Evolutionary conservation across 257 asterid genomes (phyloP).

Genomic region (Solanum bulbocastanum): DNA sequence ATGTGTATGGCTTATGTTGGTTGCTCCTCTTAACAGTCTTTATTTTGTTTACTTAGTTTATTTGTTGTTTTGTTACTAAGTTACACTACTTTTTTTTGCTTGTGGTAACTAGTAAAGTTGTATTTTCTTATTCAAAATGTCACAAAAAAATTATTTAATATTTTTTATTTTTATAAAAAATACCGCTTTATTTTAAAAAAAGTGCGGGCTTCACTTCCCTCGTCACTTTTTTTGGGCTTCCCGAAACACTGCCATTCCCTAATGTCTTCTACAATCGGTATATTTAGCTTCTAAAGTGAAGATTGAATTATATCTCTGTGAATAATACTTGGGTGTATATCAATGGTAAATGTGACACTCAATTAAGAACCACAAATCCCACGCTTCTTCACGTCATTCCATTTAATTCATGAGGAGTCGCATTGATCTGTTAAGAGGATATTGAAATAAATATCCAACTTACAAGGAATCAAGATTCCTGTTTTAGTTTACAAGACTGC

Average conservation of each 20-base stretch:
- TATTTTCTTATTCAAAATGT: no score
- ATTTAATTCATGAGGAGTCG: background rate
- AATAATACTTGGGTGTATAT: background rate
- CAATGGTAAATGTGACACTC: background rate
- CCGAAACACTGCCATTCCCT: background rate
- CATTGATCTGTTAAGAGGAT: background rate
- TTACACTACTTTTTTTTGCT: no score
- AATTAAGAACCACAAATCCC: background rate
- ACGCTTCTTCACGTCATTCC: background rate
- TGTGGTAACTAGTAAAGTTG: no score
- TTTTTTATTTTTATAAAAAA: no score
- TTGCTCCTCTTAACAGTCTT: no score
- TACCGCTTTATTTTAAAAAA: no score
- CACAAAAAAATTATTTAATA: no score
- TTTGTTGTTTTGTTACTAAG: no score
- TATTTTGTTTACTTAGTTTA: no score
- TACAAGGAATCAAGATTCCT: background rate
- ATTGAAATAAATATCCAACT: slow-evolving; percentile 4
- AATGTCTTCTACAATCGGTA: background rate
- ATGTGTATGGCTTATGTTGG: no score
- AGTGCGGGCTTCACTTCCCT: no score
- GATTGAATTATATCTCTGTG: background rate
- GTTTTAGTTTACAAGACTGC: background rate
- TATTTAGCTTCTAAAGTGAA: background rate
- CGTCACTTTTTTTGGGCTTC: background rate